These are phyloP conservation scores for Ogataea paraovalis DNA, from an alignment of 805 yeast species.

Conservation along the genomic window DNA sequence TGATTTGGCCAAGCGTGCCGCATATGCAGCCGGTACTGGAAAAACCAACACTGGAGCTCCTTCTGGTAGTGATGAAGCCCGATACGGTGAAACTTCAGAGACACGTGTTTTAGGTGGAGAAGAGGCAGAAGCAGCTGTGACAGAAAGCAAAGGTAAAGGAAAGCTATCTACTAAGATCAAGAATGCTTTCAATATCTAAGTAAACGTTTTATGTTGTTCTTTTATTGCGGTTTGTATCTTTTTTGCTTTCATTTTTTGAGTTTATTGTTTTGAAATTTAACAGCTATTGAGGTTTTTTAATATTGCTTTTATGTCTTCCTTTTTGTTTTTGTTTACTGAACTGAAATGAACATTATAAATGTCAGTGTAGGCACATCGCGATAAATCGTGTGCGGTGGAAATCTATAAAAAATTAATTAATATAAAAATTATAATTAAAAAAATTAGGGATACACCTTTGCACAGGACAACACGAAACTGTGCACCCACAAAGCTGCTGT, in stretches of 20 bases:
- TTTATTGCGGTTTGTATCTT: background rate
- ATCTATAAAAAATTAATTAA: too few relatives aligned
- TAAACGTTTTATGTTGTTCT: background rate
- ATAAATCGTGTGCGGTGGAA: too few relatives aligned
- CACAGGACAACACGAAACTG: too few relatives aligned
- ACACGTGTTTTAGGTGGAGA: constrained; percentile 8
- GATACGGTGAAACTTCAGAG: constrained; percentile 1
- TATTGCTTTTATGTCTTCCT: too few relatives aligned
- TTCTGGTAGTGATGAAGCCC: constrained; percentile 4
- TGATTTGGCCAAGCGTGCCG: constrained; percentile 17
- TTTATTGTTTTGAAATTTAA: too few relatives aligned
- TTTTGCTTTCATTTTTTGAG: background rate
- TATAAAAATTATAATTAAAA: too few relatives aligned
- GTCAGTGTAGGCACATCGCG: too few relatives aligned
- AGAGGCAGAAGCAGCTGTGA: constrained; percentile 3
- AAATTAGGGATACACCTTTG: too few relatives aligned
- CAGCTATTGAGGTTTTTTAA: too few relatives aligned
- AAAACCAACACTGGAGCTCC: constrained; percentile 3
- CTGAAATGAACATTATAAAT: too few relatives aligned
- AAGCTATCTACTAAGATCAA: constrained; percentile 16
- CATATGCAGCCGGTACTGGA: constrained; percentile 8
- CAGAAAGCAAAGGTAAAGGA: constrained; percentile 13
- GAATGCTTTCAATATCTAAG: constrained; percentile 15
- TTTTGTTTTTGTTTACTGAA: too few relatives aligned
- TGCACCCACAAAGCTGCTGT: too few relatives aligned